Percentiles rank a stretch among this genome's conserved stretches.
Conservation (phyloP, 345 rosid species). For the Gossypium bickii region DNA sequence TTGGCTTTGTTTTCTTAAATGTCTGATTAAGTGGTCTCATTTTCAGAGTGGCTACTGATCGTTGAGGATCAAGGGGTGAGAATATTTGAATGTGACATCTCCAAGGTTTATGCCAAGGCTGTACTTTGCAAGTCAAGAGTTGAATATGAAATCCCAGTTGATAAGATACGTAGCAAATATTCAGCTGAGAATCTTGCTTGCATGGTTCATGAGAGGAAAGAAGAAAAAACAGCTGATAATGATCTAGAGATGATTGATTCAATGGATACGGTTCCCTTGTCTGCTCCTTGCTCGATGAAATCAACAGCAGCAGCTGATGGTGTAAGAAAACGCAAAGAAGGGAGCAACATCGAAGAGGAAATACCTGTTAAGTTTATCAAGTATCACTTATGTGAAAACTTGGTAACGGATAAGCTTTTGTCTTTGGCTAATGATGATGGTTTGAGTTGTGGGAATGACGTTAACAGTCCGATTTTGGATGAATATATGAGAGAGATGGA, state of each 20-base stretch:
- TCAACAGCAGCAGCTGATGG: conserved; percentile 22
- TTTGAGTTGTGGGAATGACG: conserved; percentile 38
- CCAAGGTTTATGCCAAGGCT: conserved; percentile 46
- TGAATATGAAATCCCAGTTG: conserved; percentile 26
- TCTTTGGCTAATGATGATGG: conserved; percentile 24
- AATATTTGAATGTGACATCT: conserved; percentile 46
- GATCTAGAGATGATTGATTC: conserved; percentile 25
- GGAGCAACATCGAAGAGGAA: conserved; percentile 34
- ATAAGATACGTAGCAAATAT: conserved; percentile 21
- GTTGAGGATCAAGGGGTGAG: conserved; percentile 55
- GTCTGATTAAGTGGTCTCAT: conserved; percentile 16
- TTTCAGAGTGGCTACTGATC: conserved; percentile 59
- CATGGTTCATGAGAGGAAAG: conserved; percentile 9
- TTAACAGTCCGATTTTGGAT: conserved; percentile 28
- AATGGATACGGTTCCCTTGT: conserved; percentile 1
- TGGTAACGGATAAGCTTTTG: conserved; percentile 17
- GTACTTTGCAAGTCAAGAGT: conserved; percentile 33
- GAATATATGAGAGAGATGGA: conserved; percentile 34
- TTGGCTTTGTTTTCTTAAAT: neutral
- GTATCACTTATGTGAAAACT: conserved; percentile 31
- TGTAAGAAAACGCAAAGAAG: conserved; percentile 71
- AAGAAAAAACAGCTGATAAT: conserved; percentile 15
- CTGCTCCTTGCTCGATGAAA: conserved; percentile 21
- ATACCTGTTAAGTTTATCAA: conserved; percentile 44
- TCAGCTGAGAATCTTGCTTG: conserved; percentile 11